phyloP scores from a whole-genome alignment of 2,329 filamentous ascomycete genomes.

The Colletotrichum liriopes region DNA sequence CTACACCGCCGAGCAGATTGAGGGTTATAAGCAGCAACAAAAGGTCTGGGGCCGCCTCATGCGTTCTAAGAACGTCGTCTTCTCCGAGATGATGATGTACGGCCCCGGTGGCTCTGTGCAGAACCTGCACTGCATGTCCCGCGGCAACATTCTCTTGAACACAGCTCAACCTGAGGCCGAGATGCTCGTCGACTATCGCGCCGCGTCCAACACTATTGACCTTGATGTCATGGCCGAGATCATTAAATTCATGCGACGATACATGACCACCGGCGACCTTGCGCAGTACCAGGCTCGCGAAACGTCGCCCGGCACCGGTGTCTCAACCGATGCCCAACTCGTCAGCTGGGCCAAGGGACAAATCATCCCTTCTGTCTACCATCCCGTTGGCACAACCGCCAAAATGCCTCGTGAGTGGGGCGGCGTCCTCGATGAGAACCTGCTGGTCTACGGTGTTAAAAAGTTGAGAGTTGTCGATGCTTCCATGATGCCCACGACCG shows the following conservation, averaged over 20 bases:
- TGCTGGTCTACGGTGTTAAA: slow-evolving; percentile 50
- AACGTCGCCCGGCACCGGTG: slow-evolving; percentile 44
- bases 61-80: slow-evolving; percentile 51
- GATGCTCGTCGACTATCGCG: slow-evolving; percentile 49
- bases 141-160: slow-evolving; percentile 47
- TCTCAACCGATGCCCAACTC: slow-evolving; percentile 45
- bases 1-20: slow-evolving; percentile 45
- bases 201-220: slow-evolving; percentile 47
- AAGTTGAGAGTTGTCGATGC: slow-evolving; percentile 45
- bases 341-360: slow-evolving; percentile 44
- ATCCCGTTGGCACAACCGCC: slow-evolving; percentile 49
- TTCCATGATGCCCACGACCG: slow-evolving; percentile 45
- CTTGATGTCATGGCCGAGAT: slow-evolving; percentile 47
- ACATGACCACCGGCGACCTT: slow-evolving; percentile 45
- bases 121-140: slow-evolving; percentile 47
- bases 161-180: slow-evolving; percentile 44
- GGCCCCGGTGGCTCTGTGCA: slow-evolving; percentile 46
- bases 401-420: slow-evolving; percentile 50
- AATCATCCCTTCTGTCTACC: slow-evolving; percentile 48
- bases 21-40: slow-evolving; percentile 60
- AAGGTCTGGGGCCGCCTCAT: slow-evolving; percentile 44
- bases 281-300: slow-evolving; percentile 45
- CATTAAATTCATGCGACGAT: slow-evolving; percentile 48
- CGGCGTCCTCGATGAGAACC: slow-evolving; percentile 49
- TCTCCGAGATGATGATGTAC: slow-evolving; percentile 62